Base-by-base conservation (phyloP, 306 rosid genomes). In the Quercus parvula region DNA sequence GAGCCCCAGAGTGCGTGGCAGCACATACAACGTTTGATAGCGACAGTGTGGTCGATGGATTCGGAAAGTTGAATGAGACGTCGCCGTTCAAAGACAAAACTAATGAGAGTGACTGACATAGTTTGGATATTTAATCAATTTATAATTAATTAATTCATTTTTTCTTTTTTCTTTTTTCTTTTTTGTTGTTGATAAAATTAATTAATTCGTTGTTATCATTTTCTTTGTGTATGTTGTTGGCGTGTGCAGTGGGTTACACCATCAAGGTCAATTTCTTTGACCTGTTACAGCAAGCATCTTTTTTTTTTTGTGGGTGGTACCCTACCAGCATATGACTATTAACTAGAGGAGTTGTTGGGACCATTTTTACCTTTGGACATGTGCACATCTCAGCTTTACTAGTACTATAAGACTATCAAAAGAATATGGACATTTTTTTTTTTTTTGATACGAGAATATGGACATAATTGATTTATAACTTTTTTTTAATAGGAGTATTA, bases 261-360 rank as follows among this genome's bases (percentile, higher is more conserved):
- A n/a, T 41, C 56, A 18, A 24, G 57, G 83, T 79, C 83, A 79
- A 73, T 74, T 80, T 80, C 18, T 74, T 80, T 80, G 83, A 80
- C 79, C 49, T 38, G 56, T 15, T 8, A 17, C 52, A 19, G 5
- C 6, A 18, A 51, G 55, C 56, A 71, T 49, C 61, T 64, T 71
- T 41, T 11, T 49, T 12, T 49, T 12, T 12, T 8, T 10, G 0
- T 58, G 10, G 5, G 24, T 19, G 74, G 83, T 35, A 59, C 12
- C 75, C 70, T 6, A 35, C 46, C 27, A 10, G 20, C 4, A 0
- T 24, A 10, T 77, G 66, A 51, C 46, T 31, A 51, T 56, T 67
- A 55, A 31, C 54, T 3, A 5, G 8, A 5, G 25, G 35, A 44
- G 17, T 5, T 51, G 17, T 11, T 6, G 30, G 64, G 79, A 51